Conservation (phyloP, 192 early-diverging fungal genomes). For the Umbelopsis sp. region DNA sequence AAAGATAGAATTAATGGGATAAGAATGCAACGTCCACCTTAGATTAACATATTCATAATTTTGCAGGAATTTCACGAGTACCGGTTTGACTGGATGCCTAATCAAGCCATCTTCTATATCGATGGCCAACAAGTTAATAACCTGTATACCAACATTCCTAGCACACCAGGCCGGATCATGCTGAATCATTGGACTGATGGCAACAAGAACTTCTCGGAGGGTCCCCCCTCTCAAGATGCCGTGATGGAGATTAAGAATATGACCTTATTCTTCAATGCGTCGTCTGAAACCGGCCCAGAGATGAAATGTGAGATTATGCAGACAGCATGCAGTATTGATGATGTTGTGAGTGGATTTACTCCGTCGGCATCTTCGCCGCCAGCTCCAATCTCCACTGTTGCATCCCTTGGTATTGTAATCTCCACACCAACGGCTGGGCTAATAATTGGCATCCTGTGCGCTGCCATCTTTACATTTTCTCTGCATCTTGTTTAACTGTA, state of each 20-base stretch:
- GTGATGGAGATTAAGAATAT: slow-evolving; percentile 26
- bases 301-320: not conserved
- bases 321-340: not conserved
- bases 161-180: slow-evolving; percentile 30
- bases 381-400: not conserved
- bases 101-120: slow-evolving; percentile 33
- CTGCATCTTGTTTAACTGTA: too few species aligned
- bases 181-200: slow-evolving; percentile 45
- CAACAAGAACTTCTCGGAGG: slow-evolving; percentile 36
- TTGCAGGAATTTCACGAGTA: slow-evolving; percentile 39
- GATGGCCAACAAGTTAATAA: slow-evolving; percentile 14
- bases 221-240: slow-evolving; percentile 14
- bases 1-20: not conserved
- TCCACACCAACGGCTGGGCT: too few species aligned
- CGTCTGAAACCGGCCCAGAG: not conserved
- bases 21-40: too few species aligned
- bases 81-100: slow-evolving; percentile 42
- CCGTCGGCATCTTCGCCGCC: not conserved
- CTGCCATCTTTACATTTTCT: too few species aligned
- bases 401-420: not conserved
- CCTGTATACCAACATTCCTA: slow-evolving; percentile 36
- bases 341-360: too few species aligned
- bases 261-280: slow-evolving; percentile 39
- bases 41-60: not conserved
- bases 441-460: too few species aligned